These are phyloP conservation scores for Aspergillus arachidicola DNA, from an alignment of 2,329 filamentous ascomycete genomes.

Conservation along the genomic window DNA sequence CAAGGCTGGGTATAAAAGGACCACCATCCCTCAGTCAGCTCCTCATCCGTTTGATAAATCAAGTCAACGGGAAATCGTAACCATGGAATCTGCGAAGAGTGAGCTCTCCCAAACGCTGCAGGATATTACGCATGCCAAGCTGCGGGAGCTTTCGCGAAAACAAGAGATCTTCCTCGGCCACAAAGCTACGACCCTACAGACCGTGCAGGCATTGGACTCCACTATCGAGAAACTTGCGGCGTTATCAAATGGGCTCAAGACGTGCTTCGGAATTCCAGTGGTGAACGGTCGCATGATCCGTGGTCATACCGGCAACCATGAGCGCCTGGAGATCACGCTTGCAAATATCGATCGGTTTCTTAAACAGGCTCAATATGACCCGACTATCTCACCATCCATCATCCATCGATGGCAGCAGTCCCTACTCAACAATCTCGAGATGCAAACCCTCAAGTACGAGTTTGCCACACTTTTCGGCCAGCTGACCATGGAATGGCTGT, in stretches of 20 bases:
- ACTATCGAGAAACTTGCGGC: slow-evolving; percentile 1
- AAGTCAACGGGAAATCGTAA: not conserved
- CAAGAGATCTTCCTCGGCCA: slow-evolving; percentile 11
- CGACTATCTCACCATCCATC: slow-evolving; percentile 11
- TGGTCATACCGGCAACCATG: not conserved
- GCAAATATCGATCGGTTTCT: slow-evolving; percentile 17
- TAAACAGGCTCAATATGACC: slow-evolving; percentile 16
- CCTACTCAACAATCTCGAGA: slow-evolving; percentile 9
- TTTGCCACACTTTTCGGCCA: slow-evolving; percentile 17
- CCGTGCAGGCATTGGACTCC: not conserved
- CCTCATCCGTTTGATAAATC: too few relatives aligned
- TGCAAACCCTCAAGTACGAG: slow-evolving; percentile 18
- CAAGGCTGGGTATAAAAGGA: too few relatives aligned
- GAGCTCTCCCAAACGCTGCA: slow-evolving; percentile 14
- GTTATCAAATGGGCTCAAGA: slow-evolving; percentile 12
- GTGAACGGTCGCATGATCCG: slow-evolving; percentile 5
- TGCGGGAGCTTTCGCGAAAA: slow-evolving; percentile 18
- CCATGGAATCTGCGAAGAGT: not conserved
- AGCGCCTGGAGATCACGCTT: slow-evolving; percentile 5
- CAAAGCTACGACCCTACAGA: slow-evolving; percentile 9
- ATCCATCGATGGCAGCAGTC: slow-evolving; percentile 13
- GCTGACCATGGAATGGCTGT: slow-evolving; percentile 19
- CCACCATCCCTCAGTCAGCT: too few relatives aligned
- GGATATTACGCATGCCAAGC: slow-evolving; percentile 18
- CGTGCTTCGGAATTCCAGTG: slow-evolving; percentile 12